These are phyloP conservation scores for Saturnispora galanensis DNA, from an alignment of 805 yeast genomes.

Conservation along the genomic window DNA sequence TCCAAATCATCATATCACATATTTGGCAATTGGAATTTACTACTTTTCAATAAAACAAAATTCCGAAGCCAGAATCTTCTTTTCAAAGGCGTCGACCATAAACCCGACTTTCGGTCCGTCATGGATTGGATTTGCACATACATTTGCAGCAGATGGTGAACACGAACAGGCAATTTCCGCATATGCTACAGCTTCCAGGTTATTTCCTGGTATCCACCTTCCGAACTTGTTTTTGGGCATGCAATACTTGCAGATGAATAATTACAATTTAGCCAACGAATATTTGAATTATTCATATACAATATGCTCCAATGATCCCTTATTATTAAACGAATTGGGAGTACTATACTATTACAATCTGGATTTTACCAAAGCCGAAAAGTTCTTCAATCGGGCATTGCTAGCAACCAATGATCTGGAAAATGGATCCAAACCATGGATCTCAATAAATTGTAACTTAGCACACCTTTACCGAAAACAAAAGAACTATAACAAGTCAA, in stretches of 20 bases:
- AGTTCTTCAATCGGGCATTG: conserved; percentile 59
- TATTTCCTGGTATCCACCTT: conserved; percentile 83
- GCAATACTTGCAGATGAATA: conserved; percentile 89
- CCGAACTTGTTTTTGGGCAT: conserved; percentile 89
- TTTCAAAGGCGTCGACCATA: conserved; percentile 78
- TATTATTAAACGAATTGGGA: conserved; percentile 84
- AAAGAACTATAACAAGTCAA: conserved; percentile 53
- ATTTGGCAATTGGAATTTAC: conserved; percentile 90
- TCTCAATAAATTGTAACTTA: conserved; percentile 74
- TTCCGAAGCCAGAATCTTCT: conserved; percentile 76
- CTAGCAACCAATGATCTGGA: conserved; percentile 57
- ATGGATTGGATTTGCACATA: conserved; percentile 98
- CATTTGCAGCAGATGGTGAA: conserved; percentile 97
- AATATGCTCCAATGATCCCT: conserved; percentile 78
- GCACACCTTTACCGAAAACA: conserved; percentile 80
- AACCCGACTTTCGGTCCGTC: conserved; percentile 90
- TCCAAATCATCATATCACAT: conserved; percentile 74
- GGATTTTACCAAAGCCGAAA: conserved; percentile 60
- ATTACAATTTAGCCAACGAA: conserved; percentile 75
- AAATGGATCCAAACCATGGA: conserved; percentile 75
- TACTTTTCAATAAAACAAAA: conserved; percentile 66
- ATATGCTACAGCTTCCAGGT: conserved; percentile 86
- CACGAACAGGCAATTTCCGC: conserved; percentile 98
- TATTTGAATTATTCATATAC: conserved; percentile 66
- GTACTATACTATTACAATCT: conserved; percentile 77